Evolutionary conservation across 2,329 filamentous ascomycete species (phyloP).

Genomic region (Sarocladiaceae sp.): DNA sequence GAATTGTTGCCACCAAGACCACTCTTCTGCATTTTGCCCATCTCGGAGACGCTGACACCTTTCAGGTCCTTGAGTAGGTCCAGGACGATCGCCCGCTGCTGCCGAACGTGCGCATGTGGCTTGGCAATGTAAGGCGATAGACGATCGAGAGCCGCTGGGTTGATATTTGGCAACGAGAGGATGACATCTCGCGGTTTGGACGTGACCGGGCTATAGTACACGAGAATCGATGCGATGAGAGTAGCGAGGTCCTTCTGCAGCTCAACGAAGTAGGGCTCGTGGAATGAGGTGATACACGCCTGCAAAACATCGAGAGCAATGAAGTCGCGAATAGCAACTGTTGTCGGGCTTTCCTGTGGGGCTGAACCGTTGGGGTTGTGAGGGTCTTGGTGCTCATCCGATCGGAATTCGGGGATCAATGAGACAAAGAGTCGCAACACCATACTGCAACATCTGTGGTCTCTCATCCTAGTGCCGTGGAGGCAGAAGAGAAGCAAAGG

Average conservation of each 20-base stretch:
- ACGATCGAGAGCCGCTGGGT: conserved; percentile 60
- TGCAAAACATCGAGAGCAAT: conserved; percentile 85
- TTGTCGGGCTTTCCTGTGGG: conserved; percentile 21
- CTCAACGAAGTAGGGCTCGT: conserved; percentile 96
- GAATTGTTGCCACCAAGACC: conserved; percentile 26
- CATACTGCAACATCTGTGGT: conserved; percentile 81
- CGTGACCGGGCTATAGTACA: conserved; percentile 67
- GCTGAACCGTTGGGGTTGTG: conserved; percentile 17
- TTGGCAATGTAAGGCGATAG: conserved; percentile 58
- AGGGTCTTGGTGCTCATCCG: conserved; percentile 21
- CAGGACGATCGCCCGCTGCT: conserved; percentile 76
- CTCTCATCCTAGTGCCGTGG: conserved; percentile 83
- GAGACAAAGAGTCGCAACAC: conserved; percentile 83
- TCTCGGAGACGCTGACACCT: conserved; percentile 88
- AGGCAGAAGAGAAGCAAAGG: conserved; percentile 89
- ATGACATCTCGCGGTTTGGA: conserved; percentile 70
- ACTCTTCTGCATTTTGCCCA: conserved; percentile 72
- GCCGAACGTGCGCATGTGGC: conserved; percentile 59
- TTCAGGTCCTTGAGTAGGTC: conserved; percentile 83
- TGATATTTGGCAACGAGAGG: conserved; percentile 75
- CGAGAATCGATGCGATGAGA: conserved; percentile 80
- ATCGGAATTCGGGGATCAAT: conserved; percentile 80
- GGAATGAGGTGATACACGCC: conserved; percentile 82
- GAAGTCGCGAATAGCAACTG: conserved; percentile 70
- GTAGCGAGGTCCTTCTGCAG: conserved; percentile 87